Evolutionary conservation across 768 basidiomycete genomes (phyloP).

Genomic region (Mycena alexandri): DNA sequence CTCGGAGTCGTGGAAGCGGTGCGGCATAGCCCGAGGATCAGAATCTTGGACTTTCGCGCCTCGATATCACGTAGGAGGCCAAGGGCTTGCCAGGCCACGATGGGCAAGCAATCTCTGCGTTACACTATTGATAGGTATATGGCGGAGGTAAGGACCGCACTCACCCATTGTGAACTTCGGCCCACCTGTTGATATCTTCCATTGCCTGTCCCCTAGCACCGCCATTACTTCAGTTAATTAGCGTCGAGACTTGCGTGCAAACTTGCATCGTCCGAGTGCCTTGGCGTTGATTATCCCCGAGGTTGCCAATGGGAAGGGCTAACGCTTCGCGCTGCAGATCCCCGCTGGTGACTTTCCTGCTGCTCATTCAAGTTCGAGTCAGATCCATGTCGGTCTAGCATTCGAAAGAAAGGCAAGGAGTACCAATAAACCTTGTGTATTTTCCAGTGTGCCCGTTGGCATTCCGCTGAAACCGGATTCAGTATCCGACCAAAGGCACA

Average conservation of each 20-base stretch:
- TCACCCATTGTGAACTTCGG: conserved; percentile 17
- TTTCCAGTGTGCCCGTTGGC: conserved; percentile 26
- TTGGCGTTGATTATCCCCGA: conserved; percentile 11
- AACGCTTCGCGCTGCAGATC: conserved; percentile 6
- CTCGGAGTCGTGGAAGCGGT: conserved; percentile 13
- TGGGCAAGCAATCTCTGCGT: conserved; percentile 9
- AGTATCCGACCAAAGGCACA: too few species aligned
- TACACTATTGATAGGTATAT: neutral
- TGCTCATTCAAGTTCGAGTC: neutral
- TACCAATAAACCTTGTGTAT: conserved; percentile 25
- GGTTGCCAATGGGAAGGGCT: neutral
- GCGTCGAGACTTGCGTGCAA: neutral
- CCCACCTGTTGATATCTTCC: conserved; percentile 15
- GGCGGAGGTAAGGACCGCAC: neutral
- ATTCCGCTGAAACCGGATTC: conserved; percentile 15
- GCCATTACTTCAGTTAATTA: conserved; percentile 1
- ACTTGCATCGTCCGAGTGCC: conserved; percentile 17
- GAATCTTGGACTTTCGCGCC: conserved; percentile 26
- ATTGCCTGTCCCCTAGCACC: conserved; percentile 16
- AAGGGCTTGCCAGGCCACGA: conserved; percentile 26
- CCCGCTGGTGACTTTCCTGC: conserved; percentile 22
- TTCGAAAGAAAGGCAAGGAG: neutral
- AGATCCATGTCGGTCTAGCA: neutral
- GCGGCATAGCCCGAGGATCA: conserved; percentile 14
- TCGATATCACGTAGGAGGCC: conserved; percentile 20